These are phyloP conservation scores for Alternaria ethzedia DNA, from an alignment of 2,329 filamentous ascomycete genomes.

Conservation along the genomic window DNA sequence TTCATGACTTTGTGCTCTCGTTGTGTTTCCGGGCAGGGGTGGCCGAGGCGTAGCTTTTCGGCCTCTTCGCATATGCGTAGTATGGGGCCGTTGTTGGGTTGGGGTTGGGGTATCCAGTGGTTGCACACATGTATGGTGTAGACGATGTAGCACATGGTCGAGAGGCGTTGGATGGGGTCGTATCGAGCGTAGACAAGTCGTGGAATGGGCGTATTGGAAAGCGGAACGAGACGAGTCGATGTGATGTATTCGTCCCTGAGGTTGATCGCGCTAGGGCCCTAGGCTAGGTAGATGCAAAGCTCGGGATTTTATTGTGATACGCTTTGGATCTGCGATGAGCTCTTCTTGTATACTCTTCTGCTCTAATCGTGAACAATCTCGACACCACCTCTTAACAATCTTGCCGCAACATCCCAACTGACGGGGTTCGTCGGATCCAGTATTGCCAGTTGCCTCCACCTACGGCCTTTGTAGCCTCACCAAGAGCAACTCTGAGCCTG, in stretches of 20 bases:
- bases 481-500: neutral
- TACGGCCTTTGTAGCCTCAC: neutral
- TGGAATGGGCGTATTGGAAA: neutral
- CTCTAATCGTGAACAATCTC: constrained; percentile 5
- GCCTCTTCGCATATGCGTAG: constrained; percentile 38
- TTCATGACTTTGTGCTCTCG: constrained; percentile 40
- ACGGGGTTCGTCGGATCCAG: neutral
- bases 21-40: constrained; percentile 34
- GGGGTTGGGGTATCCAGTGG: constrained; percentile 42
- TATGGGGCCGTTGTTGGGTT: constrained; percentile 33
- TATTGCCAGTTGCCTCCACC: neutral
- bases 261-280: neutral
- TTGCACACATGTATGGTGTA: constrained; percentile 42
- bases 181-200: neutral
- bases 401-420: constrained; percentile 6
- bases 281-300: neutral
- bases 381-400: constrained; percentile 6
- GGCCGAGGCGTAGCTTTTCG: constrained; percentile 34
- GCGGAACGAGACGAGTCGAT: neutral
- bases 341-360: neutral
- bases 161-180: neutral
- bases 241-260: neutral
- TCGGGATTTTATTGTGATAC: neutral
- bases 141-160: constrained; percentile 40
- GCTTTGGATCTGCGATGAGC: neutral